Conservation (phyloP, 805 yeast genomes). For the Saccharomycopsis fodiens region DNA sequence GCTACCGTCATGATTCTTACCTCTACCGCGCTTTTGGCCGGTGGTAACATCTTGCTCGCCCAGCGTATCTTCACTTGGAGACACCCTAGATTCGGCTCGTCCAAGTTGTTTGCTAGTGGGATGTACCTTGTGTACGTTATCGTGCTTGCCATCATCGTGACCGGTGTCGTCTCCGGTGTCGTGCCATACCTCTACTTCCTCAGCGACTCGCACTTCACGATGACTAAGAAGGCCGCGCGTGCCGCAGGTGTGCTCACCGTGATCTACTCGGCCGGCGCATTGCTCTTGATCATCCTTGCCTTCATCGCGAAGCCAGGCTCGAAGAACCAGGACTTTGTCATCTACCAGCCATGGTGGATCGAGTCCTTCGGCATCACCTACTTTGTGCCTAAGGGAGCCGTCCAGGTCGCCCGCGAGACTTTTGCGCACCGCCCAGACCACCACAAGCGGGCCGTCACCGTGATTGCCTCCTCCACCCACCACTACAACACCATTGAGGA, state of each 20-base stretch:
- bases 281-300: slow-evolving; percentile 41
- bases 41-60: slow-evolving; percentile 56
- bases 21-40: slow-evolving; percentile 50
- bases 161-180: slow-evolving; percentile 60
- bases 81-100: slow-evolving; percentile 63
- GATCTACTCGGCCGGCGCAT: slow-evolving; percentile 47
- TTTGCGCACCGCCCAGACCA: slow-evolving; percentile 40
- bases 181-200: slow-evolving; percentile 54
- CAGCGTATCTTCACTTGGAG: slow-evolving; percentile 72
- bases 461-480: slow-evolving; percentile 50
- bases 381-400: slow-evolving; percentile 49
- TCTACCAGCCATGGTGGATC: slow-evolving; percentile 76
- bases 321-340: slow-evolving; percentile 37
- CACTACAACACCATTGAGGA: slow-evolving; percentile 28
- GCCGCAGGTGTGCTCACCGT: slow-evolving; percentile 39
- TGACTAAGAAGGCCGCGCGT: slow-evolving; percentile 41
- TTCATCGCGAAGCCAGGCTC: slow-evolving; percentile 46
- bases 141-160: slow-evolving; percentile 49
- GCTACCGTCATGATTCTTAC: slow-evolving; percentile 48
- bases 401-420: slow-evolving; percentile 38
- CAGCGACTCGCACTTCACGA: slow-evolving; percentile 34
- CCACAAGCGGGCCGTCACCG: slow-evolving; percentile 37
- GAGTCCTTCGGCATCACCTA: slow-evolving; percentile 52
- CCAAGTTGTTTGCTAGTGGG: slow-evolving; percentile 39
- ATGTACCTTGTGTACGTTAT: slow-evolving; percentile 45